Conservation (phyloP, 345 rosid genomes). For the Citrus maxima region DNA sequence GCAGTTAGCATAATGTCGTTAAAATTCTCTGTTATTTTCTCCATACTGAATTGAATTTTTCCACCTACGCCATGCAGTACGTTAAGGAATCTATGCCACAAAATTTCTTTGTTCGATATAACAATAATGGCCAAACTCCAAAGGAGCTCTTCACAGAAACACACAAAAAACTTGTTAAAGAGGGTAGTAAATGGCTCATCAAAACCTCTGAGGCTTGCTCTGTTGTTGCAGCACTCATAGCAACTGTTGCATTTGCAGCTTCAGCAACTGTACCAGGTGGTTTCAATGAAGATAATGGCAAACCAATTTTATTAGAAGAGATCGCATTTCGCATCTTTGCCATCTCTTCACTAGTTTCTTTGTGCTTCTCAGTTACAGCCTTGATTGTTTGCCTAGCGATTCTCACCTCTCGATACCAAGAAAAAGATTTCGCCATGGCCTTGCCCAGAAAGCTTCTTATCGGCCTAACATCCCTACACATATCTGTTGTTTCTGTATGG, state of each 20-base stretch:
- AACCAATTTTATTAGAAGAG: not conserved
- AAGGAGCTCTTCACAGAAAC: constrained; percentile 19
- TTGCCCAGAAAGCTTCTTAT: constrained; percentile 24
- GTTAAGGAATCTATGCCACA: constrained; percentile 24
- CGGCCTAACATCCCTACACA: constrained; percentile 20
- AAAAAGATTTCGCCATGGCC: constrained; percentile 12
- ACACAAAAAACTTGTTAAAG: constrained; percentile 17
- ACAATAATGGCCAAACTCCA: constrained; percentile 18
- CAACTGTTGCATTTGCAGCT: constrained; percentile 33
- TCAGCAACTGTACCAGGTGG: constrained; percentile 28
- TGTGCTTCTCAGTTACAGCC: constrained; percentile 26
- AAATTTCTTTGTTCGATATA: constrained; percentile 11
- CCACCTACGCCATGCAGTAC: constrained; percentile 4
- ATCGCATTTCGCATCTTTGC: constrained; percentile 12
- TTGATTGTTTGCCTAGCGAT: constrained; percentile 20
- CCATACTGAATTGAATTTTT: not conserved
- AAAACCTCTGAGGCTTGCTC: constrained; percentile 36
- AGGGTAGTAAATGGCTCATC: constrained; percentile 25
- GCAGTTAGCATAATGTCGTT: not conserved
- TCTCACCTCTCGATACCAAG: constrained; percentile 24
- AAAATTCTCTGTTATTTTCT: not conserved
- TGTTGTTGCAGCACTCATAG: constrained; percentile 29
- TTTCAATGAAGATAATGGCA: not conserved
- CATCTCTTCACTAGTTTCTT: constrained; percentile 26
- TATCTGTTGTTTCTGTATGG: constrained; percentile 21